Conservation (phyloP, 768 basidiomycete species). For the Flagelloscypha sp. region DNA sequence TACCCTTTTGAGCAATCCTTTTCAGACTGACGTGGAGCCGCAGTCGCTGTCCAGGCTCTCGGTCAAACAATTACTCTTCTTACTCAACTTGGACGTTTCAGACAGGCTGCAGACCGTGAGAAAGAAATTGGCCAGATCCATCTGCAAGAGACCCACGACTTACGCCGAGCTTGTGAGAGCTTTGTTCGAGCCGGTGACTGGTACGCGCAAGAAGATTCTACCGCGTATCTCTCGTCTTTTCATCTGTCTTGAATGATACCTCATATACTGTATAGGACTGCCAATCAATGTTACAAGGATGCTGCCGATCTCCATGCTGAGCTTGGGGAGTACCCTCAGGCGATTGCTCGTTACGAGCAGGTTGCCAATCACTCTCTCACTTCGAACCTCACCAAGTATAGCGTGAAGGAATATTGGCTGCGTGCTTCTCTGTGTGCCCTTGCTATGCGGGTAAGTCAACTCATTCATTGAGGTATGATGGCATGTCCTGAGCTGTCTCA, state of each 20-base stretch:
- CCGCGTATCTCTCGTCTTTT: slow-evolving; percentile 58
- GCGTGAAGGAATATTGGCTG: slow-evolving; percentile 97
- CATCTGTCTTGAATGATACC: neutral
- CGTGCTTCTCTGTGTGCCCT: slow-evolving; percentile 79
- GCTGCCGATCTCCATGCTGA: slow-evolving; percentile 93
- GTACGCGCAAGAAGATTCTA: slow-evolving; percentile 97
- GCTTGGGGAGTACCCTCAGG: slow-evolving; percentile 74
- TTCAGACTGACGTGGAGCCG: slow-evolving; percentile 11
- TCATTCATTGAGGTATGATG: neutral
- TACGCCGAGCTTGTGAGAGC: slow-evolving; percentile 84
- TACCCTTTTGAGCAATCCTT: neutral
- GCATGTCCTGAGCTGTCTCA: no score
- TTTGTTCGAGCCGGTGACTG: slow-evolving; percentile 90
- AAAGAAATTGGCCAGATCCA: slow-evolving; percentile 95
- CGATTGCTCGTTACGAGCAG: slow-evolving; percentile 83
- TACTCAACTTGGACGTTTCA: slow-evolving; percentile 79
- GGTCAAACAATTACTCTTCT: slow-evolving; percentile 78
- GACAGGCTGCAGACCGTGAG: slow-evolving; percentile 96
- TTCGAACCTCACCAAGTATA: slow-evolving; percentile 90
- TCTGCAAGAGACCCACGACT: slow-evolving; percentile 72
- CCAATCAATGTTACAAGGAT: slow-evolving; percentile 92
- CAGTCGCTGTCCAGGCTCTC: slow-evolving; percentile 87
- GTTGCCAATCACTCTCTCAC: slow-evolving; percentile 79
- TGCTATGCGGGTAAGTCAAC: slow-evolving; percentile 76
- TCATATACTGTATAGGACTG: slow-evolving; percentile 53